phyloP scores from a whole-genome alignment of 78 protist genomes.

The Fonticula alba region DNA sequence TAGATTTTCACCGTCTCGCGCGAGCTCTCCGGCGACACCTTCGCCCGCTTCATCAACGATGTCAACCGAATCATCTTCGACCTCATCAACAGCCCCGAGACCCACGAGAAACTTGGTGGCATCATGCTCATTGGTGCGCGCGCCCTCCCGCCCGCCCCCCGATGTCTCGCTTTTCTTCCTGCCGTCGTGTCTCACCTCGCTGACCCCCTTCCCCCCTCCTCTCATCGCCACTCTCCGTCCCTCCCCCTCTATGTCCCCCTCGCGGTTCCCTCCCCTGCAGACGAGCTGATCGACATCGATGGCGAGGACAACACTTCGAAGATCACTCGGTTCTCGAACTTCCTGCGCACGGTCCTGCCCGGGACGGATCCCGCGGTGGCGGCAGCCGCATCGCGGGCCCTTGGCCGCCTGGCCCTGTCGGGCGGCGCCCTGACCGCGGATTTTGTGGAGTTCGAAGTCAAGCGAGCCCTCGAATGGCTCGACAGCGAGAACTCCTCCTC shows the following conservation, averaged over 20 bases:
- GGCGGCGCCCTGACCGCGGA: slow-evolving; percentile 3
- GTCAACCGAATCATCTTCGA: neutral
- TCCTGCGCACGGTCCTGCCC: slow-evolving; percentile 20
- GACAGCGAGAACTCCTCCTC: slow-evolving; percentile 11
- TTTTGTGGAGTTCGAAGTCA: slow-evolving; percentile 26
- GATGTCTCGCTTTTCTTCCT: neutral
- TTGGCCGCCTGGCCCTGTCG: neutral
- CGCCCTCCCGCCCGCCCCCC: neutral
- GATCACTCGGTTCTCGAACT: slow-evolving; percentile 21
- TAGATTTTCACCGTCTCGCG: too few species aligned
- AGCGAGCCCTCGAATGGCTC: slow-evolving; percentile 32
- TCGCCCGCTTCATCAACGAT: slow-evolving; percentile 1
- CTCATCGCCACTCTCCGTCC: neutral
- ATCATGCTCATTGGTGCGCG: slow-evolving; percentile 4
- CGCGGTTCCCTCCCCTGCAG: neutral
- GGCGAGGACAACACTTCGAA: slow-evolving; percentile 23
- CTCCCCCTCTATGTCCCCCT: neutral
- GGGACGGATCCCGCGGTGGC: slow-evolving; percentile 3
- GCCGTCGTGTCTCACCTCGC: neutral
- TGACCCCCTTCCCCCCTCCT: neutral
- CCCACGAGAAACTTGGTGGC: slow-evolving; percentile 10
- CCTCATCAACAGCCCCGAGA: neutral
- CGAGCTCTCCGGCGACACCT: neutral
- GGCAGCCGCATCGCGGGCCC: slow-evolving; percentile 12
- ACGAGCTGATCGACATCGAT: slow-evolving; percentile 29